Evolutionary conservation across 306 rosid genomes (phyloP).

Genomic region (Erythrophleum fordii): DNA sequence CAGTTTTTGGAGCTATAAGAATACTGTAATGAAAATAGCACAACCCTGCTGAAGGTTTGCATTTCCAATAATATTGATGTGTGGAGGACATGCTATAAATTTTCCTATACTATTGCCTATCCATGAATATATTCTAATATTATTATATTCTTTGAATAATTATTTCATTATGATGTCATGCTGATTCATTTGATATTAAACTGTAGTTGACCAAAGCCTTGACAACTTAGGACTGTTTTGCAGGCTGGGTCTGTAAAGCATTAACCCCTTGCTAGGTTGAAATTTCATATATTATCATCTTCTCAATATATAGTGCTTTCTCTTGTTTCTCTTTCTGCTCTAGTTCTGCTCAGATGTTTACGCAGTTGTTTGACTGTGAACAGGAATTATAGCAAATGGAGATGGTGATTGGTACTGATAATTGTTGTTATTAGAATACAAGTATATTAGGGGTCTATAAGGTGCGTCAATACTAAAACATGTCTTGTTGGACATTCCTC

Average conservation of each 20-base stretch:
- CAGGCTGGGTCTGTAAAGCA: not conserved
- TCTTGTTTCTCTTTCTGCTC: slow-evolving; percentile 23
- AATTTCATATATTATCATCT: not conserved
- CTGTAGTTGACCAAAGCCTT: not conserved
- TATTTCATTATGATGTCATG: not conserved
- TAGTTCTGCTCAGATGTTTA: not conserved
- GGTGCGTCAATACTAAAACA: slow-evolving; percentile 36
- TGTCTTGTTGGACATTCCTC: slow-evolving; percentile 27
- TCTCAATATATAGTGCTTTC: slow-evolving; percentile 16
- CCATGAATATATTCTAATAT: not conserved
- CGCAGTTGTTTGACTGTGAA: slow-evolving; percentile 37
- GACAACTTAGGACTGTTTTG: slow-evolving; percentile 1
- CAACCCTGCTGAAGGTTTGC: not conserved
- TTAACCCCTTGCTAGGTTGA: not conserved
- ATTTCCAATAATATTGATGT: not conserved
- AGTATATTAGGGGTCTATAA: slow-evolving; percentile 44
- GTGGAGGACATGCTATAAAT: not conserved
- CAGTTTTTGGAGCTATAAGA: not conserved
- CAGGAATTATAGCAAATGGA: slow-evolving; percentile 32
- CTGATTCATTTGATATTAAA: not conserved
- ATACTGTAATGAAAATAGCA: not conserved
- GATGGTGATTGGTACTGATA: slow-evolving; percentile 18
- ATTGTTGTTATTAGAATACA: slow-evolving; percentile 28
- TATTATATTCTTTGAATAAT: not conserved
- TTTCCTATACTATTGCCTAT: not conserved